Evolutionary conservation across 2,329 filamentous ascomycete species (phyloP), one percentile per base, ranked within the genome.

Genomic region (Aspergillus uvarum): DNA sequence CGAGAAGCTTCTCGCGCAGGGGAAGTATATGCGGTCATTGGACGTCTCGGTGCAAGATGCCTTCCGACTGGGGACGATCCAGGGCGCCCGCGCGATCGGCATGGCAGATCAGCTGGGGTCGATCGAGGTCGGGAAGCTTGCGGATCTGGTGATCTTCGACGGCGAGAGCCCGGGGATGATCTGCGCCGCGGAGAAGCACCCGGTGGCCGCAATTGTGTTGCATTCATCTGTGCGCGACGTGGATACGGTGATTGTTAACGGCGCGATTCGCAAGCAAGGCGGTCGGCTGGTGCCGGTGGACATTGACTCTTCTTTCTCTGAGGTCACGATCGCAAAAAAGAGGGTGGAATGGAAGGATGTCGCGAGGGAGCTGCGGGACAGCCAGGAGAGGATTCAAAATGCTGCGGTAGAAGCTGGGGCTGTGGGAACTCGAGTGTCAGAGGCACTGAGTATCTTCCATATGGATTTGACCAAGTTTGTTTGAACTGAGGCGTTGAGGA

Each of bases 141-240:
- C 68, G 8, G 72, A 75, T 60, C 29, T 74, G 5, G 64, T 74
- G 1, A 60, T 75, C 5, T 73, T 73, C 49, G 67, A 74, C 48
- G 65, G 59, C 12, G 54, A 51, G 2, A 68, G 60, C 21, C 71
- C 70, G 2, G 64, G 60, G 1, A 66, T 74, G 70, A 48, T 68
- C 10, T 70, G 68, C 61, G 67, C 69, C 14, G 62, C 64, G 3
- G 63, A 72, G 19, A 54, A 67, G 31, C 63, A 74, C 58, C 69
- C 70, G 0, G 60, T 74, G 8, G 69, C 66, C 4, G 71, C 72
- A 4, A 63, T 74, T 26, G 59, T 74, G 1, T 57, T 73, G n/a
- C 71, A 73, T 62, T 67, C 68, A 2, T 53, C 51, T n/a, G n/a
- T 53, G 14, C 51, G 51, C 12, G 35, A 53, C n/a, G 26, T 44